Evolutionary conservation across 2,329 filamentous ascomycete species (phyloP).

Genomic region (Cladosporium cucumerinum): DNA sequence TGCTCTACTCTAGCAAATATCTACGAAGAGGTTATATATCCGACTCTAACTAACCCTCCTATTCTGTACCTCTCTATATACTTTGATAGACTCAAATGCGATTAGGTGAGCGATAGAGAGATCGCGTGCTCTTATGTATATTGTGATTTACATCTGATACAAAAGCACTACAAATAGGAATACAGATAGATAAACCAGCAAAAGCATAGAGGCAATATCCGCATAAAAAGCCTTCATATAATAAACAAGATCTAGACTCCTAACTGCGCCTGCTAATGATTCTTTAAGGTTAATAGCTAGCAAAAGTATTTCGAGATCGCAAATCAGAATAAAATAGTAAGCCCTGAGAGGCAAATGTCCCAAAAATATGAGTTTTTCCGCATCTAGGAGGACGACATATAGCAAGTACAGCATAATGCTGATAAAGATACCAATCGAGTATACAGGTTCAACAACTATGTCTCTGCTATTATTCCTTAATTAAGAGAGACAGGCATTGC

Average conservation of each 20-base stretch:
- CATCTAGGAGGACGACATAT: conserved; percentile 1
- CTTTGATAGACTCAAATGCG: background rate
- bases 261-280: conserved; percentile 4
- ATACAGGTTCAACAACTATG: conserved; percentile 14
- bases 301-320: conserved; percentile 13
- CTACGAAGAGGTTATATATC: background rate
- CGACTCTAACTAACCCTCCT: background rate
- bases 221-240: background rate
- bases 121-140: background rate
- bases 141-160: background rate
- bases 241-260: conserved; percentile 9
- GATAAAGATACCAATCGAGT: conserved; percentile 8
- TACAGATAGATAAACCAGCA: conserved; percentile 10
- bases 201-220: conserved; percentile 8
- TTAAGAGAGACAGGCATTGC: conserved; percentile 15
- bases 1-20: background rate
- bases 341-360: too few species aligned
- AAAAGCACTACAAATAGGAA: conserved; percentile 8
- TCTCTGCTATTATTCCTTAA: conserved; percentile 14
- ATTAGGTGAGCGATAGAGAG: background rate
- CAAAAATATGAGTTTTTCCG: conserved; percentile 6
- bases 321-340: background rate
- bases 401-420: background rate
- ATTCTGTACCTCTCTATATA: background rate
- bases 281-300: conserved; percentile 4